A percentile compares a stretch with the other conserved stretches of the same genome.
Conservation (phyloP, 306 rosid genomes). For the Casuarina cunninghamiana region DNA sequence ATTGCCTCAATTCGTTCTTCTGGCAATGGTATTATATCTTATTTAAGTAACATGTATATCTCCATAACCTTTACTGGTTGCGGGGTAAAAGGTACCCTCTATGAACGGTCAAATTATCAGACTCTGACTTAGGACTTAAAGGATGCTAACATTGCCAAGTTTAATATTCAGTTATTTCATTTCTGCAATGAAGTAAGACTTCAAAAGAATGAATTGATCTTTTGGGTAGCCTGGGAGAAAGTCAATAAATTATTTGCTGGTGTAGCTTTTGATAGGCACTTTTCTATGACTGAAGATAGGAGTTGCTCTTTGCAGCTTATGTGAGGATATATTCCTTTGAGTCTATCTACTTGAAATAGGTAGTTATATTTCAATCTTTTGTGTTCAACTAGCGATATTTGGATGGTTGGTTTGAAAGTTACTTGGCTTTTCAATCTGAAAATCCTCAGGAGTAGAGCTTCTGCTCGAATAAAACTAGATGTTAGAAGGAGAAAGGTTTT, state of each 20-base stretch:
- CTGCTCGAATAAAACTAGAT: not conserved
- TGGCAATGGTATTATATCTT: no score
- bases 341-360: not conserved
- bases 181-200: constrained; percentile 3
- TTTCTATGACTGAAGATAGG: not conserved
- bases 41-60: no score
- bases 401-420: not conserved
- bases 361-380: not conserved
- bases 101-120: not conserved
- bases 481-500: not conserved
- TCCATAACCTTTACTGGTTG: not conserved
- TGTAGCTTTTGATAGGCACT: not conserved
- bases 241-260: not conserved
- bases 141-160: not conserved
- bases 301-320: not conserved
- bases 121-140: not conserved
- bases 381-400: not conserved
- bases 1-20: no score
- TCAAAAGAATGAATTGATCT: not conserved
- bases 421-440: not conserved
- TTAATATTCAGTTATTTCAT: not conserved
- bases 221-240: not conserved
- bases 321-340: not conserved
- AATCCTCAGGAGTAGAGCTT: not conserved
- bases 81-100: not conserved